These are phyloP conservation scores for Ascochyta pisi DNA, from an alignment of 2,329 filamentous ascomycete genomes.

Conservation along the genomic window DNA sequence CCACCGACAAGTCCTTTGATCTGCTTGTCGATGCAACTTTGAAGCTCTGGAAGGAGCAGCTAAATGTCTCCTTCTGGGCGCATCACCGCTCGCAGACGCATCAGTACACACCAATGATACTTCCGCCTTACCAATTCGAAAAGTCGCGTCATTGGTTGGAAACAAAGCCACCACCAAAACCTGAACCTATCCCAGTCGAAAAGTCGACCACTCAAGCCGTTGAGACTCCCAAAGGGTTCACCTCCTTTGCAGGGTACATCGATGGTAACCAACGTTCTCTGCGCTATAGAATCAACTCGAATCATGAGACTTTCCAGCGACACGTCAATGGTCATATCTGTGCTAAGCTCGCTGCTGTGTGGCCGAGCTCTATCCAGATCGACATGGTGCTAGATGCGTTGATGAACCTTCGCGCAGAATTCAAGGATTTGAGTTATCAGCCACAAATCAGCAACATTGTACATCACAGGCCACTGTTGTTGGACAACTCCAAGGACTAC, in stretches of 20 bases:
- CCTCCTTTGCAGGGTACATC: conserved; percentile 20
- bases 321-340: conserved; percentile 51
- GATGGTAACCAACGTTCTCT: conserved; percentile 20
- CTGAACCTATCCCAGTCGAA: not conserved
- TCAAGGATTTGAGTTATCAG: too few relatives aligned
- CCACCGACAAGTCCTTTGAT: not conserved
- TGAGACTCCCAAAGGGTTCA: conserved; percentile 24
- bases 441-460: too few relatives aligned
- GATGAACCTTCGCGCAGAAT: too few relatives aligned
- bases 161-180: conserved; percentile 1
- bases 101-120: conserved; percentile 40
- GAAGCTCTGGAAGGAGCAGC: conserved; percentile 52
- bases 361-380: conserved; percentile 50
- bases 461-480: too few relatives aligned
- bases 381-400: conserved; percentile 29
- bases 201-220: not conserved
- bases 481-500: too few relatives aligned
- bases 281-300: conserved; percentile 54
- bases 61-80: conserved; percentile 49
- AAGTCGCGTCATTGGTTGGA: conserved; percentile 26
- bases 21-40: conserved; percentile 35
- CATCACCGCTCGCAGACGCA: conserved; percentile 41
- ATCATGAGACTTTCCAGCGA: conserved; percentile 40
- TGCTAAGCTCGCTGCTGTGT: conserved; percentile 47
- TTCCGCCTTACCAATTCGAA: conserved; percentile 42